Evolutionary conservation across 2,329 filamentous ascomycete genomes (phyloP).

Genomic region (Stemphylium beticola): DNA sequence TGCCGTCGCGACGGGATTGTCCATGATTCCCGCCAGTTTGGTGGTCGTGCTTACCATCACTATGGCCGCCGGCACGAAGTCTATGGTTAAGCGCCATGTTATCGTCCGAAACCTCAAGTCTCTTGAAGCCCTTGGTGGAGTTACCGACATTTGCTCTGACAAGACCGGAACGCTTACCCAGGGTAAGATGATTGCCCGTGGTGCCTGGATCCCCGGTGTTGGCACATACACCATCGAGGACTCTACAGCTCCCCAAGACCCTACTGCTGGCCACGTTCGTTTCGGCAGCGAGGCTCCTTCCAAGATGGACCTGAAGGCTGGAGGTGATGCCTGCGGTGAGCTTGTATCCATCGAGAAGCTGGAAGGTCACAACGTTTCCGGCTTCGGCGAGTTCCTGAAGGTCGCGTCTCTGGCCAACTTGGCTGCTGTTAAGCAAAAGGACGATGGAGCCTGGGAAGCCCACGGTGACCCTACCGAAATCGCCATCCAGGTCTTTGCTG

Average conservation of each 20-base stretch:
- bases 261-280: conserved; percentile 40
- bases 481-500: conserved; percentile 75
- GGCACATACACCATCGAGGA: conserved; percentile 48
- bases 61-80: conserved; percentile 47
- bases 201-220: conserved; percentile 47
- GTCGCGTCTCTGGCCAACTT: conserved; percentile 56
- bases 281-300: conserved; percentile 33
- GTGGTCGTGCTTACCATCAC: conserved; percentile 48
- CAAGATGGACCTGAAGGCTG: conserved; percentile 35
- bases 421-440: conserved; percentile 56
- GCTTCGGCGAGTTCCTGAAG: conserved; percentile 44
- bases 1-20: conserved; percentile 45
- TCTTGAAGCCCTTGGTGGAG: conserved; percentile 46
- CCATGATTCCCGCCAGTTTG: conserved; percentile 46
- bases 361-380: conserved; percentile 24
- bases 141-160: conserved; percentile 45
- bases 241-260: conserved; percentile 44
- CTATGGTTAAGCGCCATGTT: conserved; percentile 45
- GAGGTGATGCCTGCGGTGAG: conserved; percentile 19
- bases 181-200: conserved; percentile 47
- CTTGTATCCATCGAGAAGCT: conserved; percentile 27
- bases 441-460: conserved; percentile 48
- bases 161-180: conserved; percentile 45
- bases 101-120: conserved; percentile 46
- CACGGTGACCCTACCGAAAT: conserved; percentile 66